Base-by-base conservation (phyloP, 1,284 basidiomycete genomes). In the Cystobasidiaceae sp. region DNA sequence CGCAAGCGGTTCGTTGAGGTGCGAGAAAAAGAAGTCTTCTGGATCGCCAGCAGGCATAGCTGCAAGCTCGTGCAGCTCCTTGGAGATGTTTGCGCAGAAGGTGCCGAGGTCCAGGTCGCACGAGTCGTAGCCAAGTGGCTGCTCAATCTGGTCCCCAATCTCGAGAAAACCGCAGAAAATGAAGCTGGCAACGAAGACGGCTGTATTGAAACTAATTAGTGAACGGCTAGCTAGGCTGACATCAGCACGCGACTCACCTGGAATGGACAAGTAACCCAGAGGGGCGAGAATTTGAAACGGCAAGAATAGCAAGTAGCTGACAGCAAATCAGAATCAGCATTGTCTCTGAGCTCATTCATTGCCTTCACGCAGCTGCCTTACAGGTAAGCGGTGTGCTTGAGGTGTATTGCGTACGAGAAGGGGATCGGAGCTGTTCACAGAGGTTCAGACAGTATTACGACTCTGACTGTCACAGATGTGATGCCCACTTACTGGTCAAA, bases 111-210 rank as follows among this genome's bases (percentile, higher is more conserved):
- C 84, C 49, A 86, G 79, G 78, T 87, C 85, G 70, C 85, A 61
- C 11, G 66, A 44, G 15, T 86, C 85, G 71, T 85, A 86, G 70
- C 83, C 82, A 79, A 86, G 86, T 0, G 85, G 85, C 71, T 86
- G 85, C 75, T 86, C 85, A 71, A 83, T 84, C 72, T 86, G 84
- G 70, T 84, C 82, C 27, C 84, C 85, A 58, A 86, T 86, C 72
- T 86, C 85, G 21, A 87, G 79, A 81, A 87, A 86, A 52, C 85
- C 73, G 33, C 70, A 67, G 66, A 70, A 74, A 27, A 73, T 61
- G 51, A 70, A 71, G 3, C 66, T 54, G 2, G 61, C 52, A 30
- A 71, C 48, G 13, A 43, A 58, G 17, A 62, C 58, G 0, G 67
- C 64, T 19, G 46, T 23, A 27, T 21, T 8, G 3, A 8, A 56